Evolutionary conservation across 75 land plant species (phyloP).

Genomic region (Sequoiadendron giganteum): DNA sequence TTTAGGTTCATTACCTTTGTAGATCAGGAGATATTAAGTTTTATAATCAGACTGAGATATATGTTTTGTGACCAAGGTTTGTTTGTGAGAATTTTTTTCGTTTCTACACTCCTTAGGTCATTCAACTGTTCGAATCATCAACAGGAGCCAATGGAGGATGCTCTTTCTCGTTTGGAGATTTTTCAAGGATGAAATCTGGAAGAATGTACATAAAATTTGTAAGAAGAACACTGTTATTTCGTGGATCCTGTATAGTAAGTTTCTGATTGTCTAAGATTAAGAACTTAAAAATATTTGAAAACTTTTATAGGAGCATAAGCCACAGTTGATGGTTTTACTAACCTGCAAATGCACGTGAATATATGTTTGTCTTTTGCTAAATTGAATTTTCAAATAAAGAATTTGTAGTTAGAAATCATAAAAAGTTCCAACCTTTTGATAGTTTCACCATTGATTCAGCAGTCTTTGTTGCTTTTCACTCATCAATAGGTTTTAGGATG

Average conservation of each 20-base stretch:
- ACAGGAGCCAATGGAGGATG: conserved; percentile 4
- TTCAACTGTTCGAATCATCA: not conserved
- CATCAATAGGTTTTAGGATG: not conserved
- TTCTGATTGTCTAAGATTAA: not conserved
- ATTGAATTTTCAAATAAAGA: not conserved
- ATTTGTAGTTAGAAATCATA: not conserved
- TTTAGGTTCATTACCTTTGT: not conserved
- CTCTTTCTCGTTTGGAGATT: conserved; percentile 7
- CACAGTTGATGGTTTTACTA: not conserved
- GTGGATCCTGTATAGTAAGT: not conserved
- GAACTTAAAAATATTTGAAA: not conserved
- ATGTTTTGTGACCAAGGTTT: not conserved
- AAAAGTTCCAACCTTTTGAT: not conserved
- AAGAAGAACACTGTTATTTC: not conserved
- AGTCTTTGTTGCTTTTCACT: not conserved
- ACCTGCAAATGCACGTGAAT: not conserved
- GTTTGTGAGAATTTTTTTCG: not conserved
- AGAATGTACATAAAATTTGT: not conserved
- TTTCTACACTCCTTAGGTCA: conserved; percentile 1
- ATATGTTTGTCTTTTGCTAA: not conserved
- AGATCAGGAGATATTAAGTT: not conserved
- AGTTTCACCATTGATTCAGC: not conserved
- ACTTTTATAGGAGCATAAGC: not conserved
- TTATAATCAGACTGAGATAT: not conserved
- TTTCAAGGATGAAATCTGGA: not conserved